Evolutionary conservation across 1,284 basidiomycete genomes (phyloP), one percentile per base, ranked within the genome.

Genomic region (Volvariella surrecta): DNA sequence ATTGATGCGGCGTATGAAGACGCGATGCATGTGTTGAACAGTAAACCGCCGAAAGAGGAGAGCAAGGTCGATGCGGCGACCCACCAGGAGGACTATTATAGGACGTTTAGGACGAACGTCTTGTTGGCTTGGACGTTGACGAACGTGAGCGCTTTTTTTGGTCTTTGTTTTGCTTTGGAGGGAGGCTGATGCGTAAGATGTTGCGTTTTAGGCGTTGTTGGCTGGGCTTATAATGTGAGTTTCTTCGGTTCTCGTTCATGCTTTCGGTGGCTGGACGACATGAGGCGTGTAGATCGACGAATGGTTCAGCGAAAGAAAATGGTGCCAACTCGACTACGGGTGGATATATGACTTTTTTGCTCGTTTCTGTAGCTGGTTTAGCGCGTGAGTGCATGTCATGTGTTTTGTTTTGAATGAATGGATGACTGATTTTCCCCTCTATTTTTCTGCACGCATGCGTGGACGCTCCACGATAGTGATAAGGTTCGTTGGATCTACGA

Each of bases 31-130:
- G 76, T 89, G 9, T 60, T 95, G 41, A 73, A 74, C 21, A 77
- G 67, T 40, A 90, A 90, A 61, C 72, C 86, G 28, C 85, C 83
- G 0, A 86, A 86, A 58, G 72, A 65, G 42, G 80, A 82, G 37
- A 56, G 66, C 28, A 81, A 74, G 48, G 71, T 72, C 0, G 82
- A 90, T 58, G 59, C 64, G n/a, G 66, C 71, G 50, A 88, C 84
- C 19, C 64, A 76, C 51, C 84, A 92, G 60, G 89, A 93, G 58
- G 93, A 96, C 66, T 92, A 89, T 60, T 95, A 94, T 60, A 70
- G 81, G 56, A 78, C 74, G 22, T 91, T 95, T 63, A 75, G 92
- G 52, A 95, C 92, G 1, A 95, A 94, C 66, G 84, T 91, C 1
- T 61, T 93, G 49, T 63, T 92, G 49, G 76, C 79, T 10, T 94